A percentile compares a stretch with the other conserved stretches of the same genome.
Evolutionary conservation across 306 rosid genomes (phyloP).

Genomic region (Hippophae gyantsensis): DNA sequence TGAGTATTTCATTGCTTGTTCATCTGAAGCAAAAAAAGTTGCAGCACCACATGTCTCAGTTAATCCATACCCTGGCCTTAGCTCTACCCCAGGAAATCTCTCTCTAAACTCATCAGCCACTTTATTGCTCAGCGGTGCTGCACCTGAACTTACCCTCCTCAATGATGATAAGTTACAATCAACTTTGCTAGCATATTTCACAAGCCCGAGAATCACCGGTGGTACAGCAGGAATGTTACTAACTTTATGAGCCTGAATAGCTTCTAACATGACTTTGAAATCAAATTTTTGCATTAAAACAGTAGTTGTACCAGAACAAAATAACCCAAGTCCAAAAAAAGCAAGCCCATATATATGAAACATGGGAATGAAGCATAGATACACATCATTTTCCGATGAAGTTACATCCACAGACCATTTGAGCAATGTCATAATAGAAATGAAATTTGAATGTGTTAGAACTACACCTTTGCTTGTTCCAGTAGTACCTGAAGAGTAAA

Average conservation of each 20-base stretch:
- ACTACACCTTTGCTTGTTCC: slow-evolving; percentile 81
- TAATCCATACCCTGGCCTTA: slow-evolving; percentile 76
- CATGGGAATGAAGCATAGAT: slow-evolving; percentile 79
- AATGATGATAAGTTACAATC: slow-evolving; percentile 45
- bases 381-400: slow-evolving; percentile 44
- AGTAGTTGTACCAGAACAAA: slow-evolving; percentile 44
- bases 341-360: slow-evolving; percentile 74
- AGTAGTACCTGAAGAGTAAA: slow-evolving; percentile 88
- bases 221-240: slow-evolving; percentile 77
- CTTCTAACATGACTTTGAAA: slow-evolving; percentile 44
- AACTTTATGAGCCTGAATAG: slow-evolving; percentile 44
- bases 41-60: slow-evolving; percentile 64
- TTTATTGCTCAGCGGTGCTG: slow-evolving; percentile 81
- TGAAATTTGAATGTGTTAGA: slow-evolving; percentile 64
- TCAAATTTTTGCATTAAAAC: slow-evolving; percentile 60
- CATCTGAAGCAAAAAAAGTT: slow-evolving; percentile 31
- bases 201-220: slow-evolving; percentile 66
- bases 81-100: slow-evolving; percentile 77
- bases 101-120: slow-evolving; percentile 43
- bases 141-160: slow-evolving; percentile 62
- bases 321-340: slow-evolving; percentile 60
- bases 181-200: slow-evolving; percentile 37
- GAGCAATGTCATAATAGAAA: slow-evolving; percentile 36
- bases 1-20: slow-evolving; percentile 38
- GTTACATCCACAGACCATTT: slow-evolving; percentile 44